Conservation (phyloP, 2,329 filamentous ascomycete genomes). For the Penicillium sp. region DNA sequence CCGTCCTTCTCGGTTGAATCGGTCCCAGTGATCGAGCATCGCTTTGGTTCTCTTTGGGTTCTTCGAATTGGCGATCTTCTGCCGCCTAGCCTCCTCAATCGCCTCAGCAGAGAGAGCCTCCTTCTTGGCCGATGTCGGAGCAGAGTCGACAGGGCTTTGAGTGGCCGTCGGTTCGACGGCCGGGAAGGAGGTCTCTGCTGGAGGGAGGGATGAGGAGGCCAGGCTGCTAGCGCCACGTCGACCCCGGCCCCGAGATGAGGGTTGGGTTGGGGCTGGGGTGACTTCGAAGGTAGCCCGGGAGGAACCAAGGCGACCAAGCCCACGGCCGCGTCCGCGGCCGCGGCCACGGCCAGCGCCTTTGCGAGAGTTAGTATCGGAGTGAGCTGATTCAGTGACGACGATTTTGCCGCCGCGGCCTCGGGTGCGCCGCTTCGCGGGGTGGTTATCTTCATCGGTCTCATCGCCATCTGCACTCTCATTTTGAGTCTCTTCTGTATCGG, state of each 20-base stretch:
- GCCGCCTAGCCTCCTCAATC: conserved; percentile 34
- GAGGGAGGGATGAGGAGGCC: conserved; percentile 5
- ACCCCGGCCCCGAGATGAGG: conserved; percentile 23
- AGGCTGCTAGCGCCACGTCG: conserved; percentile 21
- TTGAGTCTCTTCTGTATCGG: conserved; percentile 29
- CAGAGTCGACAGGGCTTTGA: conserved; percentile 8
- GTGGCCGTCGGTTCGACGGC: conserved; percentile 16
- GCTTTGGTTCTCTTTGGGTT: conserved; percentile 46
- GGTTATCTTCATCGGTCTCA: conserved; percentile 30
- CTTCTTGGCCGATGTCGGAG: conserved; percentile 13
- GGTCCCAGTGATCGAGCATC: conserved; percentile 47
- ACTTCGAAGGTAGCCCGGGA: conserved; percentile 24
- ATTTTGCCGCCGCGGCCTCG: conserved; percentile 30
- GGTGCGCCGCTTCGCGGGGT: conserved; percentile 33
- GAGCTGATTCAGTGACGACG: conserved; percentile 22
- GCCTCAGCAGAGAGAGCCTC: conserved; percentile 21
- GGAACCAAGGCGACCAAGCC: conserved; percentile 20
- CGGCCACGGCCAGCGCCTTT: conserved; percentile 24
- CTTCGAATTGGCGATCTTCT: conserved; percentile 45
- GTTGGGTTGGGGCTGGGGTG: conserved; percentile 16
- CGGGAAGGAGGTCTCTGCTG: conserved; percentile 14
- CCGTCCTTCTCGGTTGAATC: conserved; percentile 45
- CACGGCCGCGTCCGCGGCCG: conserved; percentile 33
- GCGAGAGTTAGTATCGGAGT: conserved; percentile 19
- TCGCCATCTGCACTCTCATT: conserved; percentile 26